Evolutionary conservation across 495 filamentous ascomycete genomes (phyloP).

Genomic region (Rhypophila decipiens): DNA sequence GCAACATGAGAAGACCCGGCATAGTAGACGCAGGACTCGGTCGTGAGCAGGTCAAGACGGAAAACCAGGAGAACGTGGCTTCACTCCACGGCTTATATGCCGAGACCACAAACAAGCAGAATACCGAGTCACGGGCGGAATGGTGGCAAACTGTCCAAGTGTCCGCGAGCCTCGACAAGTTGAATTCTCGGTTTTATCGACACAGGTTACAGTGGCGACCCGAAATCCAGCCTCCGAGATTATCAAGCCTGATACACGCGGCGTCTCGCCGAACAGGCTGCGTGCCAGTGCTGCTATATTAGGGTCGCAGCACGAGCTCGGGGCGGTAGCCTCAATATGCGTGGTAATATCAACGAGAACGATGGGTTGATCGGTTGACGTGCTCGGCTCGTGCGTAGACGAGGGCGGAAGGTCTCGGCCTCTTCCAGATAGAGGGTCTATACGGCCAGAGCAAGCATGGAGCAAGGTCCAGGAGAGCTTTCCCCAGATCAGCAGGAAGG

Average conservation of each 20-base stretch:
- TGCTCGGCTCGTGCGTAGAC: slow-evolving; percentile 17
- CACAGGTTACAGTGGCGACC: slow-evolving; percentile 1
- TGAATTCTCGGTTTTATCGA: slow-evolving; percentile 7
- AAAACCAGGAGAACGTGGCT: slow-evolving; percentile 11
- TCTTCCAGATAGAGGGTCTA: slow-evolving; percentile 12
- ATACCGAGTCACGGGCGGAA: neutral
- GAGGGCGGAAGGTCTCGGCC: slow-evolving; percentile 10
- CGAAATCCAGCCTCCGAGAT: slow-evolving; percentile 8
- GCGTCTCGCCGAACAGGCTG: slow-evolving; percentile 8
- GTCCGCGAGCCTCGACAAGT: neutral
- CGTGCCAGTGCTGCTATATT: slow-evolving; percentile 20
- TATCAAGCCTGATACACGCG: slow-evolving; percentile 9
- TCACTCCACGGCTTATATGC: slow-evolving; percentile 21
- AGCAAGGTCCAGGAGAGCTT: neutral
- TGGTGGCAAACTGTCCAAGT: too few relatives aligned
- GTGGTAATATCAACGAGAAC: slow-evolving; percentile 10
- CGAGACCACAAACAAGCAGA: slow-evolving; percentile 4
- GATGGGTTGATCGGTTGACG: slow-evolving; percentile 15
- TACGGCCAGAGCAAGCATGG: slow-evolving; percentile 1
- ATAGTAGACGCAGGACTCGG: slow-evolving; percentile 10
- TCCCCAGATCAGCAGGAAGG: neutral
- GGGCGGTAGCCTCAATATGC: slow-evolving; percentile 19
- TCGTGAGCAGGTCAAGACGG: slow-evolving; percentile 3
- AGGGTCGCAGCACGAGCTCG: slow-evolving; percentile 8
- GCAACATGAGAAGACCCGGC: slow-evolving; percentile 6